phyloP scores from a whole-genome alignment of 176 grass and related monocot species.

The Guadua angustifolia region DNA sequence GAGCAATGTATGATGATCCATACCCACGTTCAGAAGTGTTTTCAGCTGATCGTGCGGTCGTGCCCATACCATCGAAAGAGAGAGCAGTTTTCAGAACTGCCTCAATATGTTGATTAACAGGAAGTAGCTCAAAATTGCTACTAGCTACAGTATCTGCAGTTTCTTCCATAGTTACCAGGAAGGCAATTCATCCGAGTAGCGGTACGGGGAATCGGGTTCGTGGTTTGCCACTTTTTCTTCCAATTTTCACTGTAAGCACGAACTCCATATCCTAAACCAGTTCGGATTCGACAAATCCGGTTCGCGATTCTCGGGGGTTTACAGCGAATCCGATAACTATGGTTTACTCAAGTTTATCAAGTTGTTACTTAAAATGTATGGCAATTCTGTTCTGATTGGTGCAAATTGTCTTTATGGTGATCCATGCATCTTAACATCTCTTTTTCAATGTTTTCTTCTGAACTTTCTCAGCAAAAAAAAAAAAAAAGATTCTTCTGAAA shows the following conservation, averaged over 20 bases:
- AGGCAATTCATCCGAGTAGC: too few species aligned
- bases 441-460: neutral
- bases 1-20: neutral
- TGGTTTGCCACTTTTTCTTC: too few species aligned
- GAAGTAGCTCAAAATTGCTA: neutral
- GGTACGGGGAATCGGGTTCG: too few species aligned
- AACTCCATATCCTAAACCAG: too few species aligned
- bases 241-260: too few species aligned
- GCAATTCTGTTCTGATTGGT: neutral
- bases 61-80: neutral
- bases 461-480: neutral
- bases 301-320: too few species aligned
- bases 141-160: neutral
- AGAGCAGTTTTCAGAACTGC: neutral
- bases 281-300: too few species aligned
- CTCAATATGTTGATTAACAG: neutral
- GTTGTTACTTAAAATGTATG: neutral
- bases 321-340: too few species aligned
- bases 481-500: neutral
- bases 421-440: neutral
- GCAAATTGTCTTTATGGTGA: neutral
- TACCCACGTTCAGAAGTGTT: neutral
- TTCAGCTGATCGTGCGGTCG: neutral
- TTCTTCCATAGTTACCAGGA: neutral
- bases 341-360: neutral